Evolutionary conservation across 768 basidiomycete species (phyloP).

Genomic region (Tylopilus rubrobrunneus): DNA sequence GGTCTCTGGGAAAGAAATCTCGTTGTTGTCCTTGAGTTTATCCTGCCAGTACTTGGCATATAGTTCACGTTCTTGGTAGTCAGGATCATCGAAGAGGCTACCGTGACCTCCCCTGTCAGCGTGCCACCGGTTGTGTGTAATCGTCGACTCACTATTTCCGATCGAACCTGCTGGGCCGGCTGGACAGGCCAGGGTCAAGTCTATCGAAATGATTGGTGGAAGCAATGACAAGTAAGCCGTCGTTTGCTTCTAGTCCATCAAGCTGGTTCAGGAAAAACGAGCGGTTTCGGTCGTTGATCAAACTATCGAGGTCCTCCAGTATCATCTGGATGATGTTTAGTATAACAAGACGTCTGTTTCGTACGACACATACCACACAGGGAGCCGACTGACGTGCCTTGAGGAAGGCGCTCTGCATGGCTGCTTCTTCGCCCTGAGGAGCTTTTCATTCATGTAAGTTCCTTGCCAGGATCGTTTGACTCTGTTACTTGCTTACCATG

Average conservation of each 20-base stretch:
- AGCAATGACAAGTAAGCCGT: slow-evolving; percentile 73
- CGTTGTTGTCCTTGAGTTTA: slow-evolving; percentile 61
- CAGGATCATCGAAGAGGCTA: slow-evolving; percentile 73
- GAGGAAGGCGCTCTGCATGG: slow-evolving; percentile 65
- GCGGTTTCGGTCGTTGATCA: slow-evolving; percentile 73
- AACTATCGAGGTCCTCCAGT: slow-evolving; percentile 69
- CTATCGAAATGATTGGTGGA: slow-evolving; percentile 83
- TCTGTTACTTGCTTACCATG: slow-evolving; percentile 41
- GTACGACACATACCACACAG: slow-evolving; percentile 51
- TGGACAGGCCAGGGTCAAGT: slow-evolving; percentile 73
- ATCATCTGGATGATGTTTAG: slow-evolving; percentile 25
- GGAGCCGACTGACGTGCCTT: slow-evolving; percentile 71
- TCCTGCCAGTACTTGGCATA: slow-evolving; percentile 80
- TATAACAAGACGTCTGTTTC: slow-evolving; percentile 26
- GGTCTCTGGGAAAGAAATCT: slow-evolving; percentile 62
- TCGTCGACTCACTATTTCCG: slow-evolving; percentile 66
- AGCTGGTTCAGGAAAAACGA: slow-evolving; percentile 88
- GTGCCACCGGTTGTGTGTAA: not conserved
- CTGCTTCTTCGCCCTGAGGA: slow-evolving; percentile 57
- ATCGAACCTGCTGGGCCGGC: slow-evolving; percentile 80
- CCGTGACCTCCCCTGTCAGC: slow-evolving; percentile 1
- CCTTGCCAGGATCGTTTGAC: not conserved
- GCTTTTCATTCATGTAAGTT: slow-evolving; percentile 33
- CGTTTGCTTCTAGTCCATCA: slow-evolving; percentile 76
- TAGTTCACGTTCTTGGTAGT: slow-evolving; percentile 54